Conservation (phyloP, 1,284 basidiomycete species). For the Phlebopus sp. region DNA sequence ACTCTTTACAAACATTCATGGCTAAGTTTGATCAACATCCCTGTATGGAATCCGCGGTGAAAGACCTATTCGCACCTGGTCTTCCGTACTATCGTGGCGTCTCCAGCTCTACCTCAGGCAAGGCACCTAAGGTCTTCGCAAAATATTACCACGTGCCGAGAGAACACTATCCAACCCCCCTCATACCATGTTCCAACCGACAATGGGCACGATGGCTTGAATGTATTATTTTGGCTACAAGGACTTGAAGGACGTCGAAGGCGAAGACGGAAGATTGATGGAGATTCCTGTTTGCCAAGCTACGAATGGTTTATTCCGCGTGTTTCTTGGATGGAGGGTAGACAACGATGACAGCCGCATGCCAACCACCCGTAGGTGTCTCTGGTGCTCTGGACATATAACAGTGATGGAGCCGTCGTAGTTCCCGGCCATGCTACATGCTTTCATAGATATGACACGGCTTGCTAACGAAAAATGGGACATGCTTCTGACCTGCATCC, state of each 20-base stretch:
- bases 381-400: too few relatives aligned
- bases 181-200: not conserved
- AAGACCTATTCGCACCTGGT: slow-evolving; percentile 18
- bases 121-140: slow-evolving; percentile 5
- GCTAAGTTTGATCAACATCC: slow-evolving; percentile 11
- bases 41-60: slow-evolving; percentile 7
- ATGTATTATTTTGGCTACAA: slow-evolving; percentile 12
- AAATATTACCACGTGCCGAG: slow-evolving; percentile 4
- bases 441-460: slow-evolving; percentile 12
- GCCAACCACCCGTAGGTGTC: too few relatives aligned
- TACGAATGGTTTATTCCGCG: slow-evolving; percentile 3
- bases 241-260: slow-evolving; percentile 12
- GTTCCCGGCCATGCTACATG: slow-evolving; percentile 1
- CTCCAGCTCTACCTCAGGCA: slow-evolving; percentile 20
- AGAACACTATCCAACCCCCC: not conserved
- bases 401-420: not conserved
- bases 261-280: slow-evolving; percentile 5
- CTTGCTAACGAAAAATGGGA: slow-evolving; percentile 13
- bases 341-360: too few relatives aligned
- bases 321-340: too few relatives aligned
- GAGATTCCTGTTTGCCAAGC: slow-evolving; percentile 12
- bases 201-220: slow-evolving; percentile 8
- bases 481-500: slow-evolving; percentile 8
- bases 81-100: slow-evolving; percentile 15
- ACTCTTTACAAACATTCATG: slow-evolving; percentile 15